These are phyloP conservation scores for Clavariopsis aquatica DNA, from an alignment of 495 filamentous ascomycete genomes.

Conservation along the genomic window DNA sequence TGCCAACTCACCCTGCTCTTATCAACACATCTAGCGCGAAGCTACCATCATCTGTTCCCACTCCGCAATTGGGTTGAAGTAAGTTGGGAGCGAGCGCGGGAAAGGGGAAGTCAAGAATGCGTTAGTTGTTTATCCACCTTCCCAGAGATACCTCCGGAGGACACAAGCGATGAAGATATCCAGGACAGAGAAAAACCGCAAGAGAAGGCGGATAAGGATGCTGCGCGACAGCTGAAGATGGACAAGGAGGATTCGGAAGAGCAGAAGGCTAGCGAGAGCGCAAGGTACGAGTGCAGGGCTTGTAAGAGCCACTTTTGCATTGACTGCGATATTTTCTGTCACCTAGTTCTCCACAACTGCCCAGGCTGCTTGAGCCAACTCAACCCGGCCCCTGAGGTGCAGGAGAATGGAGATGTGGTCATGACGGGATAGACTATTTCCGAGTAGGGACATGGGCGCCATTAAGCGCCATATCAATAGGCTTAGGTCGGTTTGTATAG, in stretches of 20 bases:
- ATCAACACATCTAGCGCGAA: constrained; percentile 91
- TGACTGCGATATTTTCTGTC: constrained; percentile 92
- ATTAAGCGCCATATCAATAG: background rate
- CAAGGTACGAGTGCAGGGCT: constrained; percentile 80
- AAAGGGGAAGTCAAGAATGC: constrained; percentile 52
- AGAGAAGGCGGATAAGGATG: constrained; percentile 11
- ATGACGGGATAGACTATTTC: constrained; percentile 19
- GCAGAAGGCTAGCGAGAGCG: constrained; percentile 78
- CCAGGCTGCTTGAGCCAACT: constrained; percentile 77
- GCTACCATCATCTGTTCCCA: constrained; percentile 95
- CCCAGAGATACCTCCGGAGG: constrained; percentile 46
- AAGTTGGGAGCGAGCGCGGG: constrained; percentile 68
- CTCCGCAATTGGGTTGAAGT: constrained; percentile 89
- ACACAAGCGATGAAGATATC: constrained; percentile 20
- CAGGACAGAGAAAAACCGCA: background rate
- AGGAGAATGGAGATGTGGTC: constrained; percentile 23
- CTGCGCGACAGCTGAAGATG: constrained; percentile 18
- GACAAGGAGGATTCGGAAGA: constrained; percentile 43
- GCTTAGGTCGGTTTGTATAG: background rate
- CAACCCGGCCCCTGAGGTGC: constrained; percentile 7
- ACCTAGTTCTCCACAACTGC: constrained; percentile 93
- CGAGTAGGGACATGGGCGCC: background rate
- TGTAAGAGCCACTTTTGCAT: constrained; percentile 93
- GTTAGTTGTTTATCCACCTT: constrained; percentile 57
- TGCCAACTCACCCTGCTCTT: constrained; percentile 93